phyloP scores from a whole-genome alignment of 176 grass and related monocot species.

The Ananas comosus region DNA sequence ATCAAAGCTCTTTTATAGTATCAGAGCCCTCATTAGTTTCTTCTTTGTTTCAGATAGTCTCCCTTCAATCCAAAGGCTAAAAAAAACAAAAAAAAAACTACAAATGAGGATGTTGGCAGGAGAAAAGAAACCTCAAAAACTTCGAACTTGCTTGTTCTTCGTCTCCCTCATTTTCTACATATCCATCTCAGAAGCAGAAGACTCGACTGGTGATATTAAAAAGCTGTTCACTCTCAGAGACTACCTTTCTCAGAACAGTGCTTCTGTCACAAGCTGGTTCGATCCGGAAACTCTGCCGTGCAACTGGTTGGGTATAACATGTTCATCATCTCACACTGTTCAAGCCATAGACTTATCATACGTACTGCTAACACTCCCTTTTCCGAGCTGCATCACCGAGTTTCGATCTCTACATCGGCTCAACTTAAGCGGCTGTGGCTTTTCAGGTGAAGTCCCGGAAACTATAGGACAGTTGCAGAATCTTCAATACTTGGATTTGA shows the following conservation, averaged over 20 bases:
- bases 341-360: slow-evolving; percentile 63
- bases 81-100: not conserved
- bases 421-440: slow-evolving; percentile 71
- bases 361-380: slow-evolving; percentile 37
- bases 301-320: slow-evolving; percentile 66
- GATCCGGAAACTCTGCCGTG: slow-evolving; percentile 62
- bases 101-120: slow-evolving; percentile 11
- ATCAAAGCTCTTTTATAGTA: not conserved
- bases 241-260: slow-evolving; percentile 42
- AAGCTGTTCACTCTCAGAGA: slow-evolving; percentile 50
- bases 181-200: slow-evolving; percentile 13
- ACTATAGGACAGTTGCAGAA: slow-evolving; percentile 30
- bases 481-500: slow-evolving; percentile 61
- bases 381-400: slow-evolving; percentile 45
- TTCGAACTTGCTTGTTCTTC: slow-evolving; percentile 29
- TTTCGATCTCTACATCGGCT: slow-evolving; percentile 49
- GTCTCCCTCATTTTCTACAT: slow-evolving; percentile 32
- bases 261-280: slow-evolving; percentile 69
- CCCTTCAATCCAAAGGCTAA: slow-evolving; percentile 26
- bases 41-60: slow-evolving; percentile 34
- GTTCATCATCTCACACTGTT: slow-evolving; percentile 31
- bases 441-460: slow-evolving; percentile 59
- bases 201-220: slow-evolving; percentile 34
- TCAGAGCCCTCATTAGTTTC: not conserved
- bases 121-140: slow-evolving; percentile 18